These are phyloP conservation scores for Periconia macrospinosa DNA, from an alignment of 2,329 filamentous ascomycete genomes.

Conservation along the genomic window DNA sequence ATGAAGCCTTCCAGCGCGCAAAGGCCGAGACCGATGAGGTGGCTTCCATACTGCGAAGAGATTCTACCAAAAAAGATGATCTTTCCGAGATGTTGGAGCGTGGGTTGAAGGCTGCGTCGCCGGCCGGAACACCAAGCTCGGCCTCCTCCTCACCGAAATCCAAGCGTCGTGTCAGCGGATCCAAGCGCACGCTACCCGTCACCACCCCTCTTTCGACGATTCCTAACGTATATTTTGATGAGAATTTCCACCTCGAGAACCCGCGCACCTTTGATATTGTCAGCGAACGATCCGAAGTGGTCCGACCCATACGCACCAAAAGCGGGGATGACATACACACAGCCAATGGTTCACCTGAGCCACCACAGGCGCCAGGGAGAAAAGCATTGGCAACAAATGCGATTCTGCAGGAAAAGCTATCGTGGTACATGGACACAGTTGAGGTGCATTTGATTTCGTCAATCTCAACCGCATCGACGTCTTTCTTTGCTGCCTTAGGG, in stretches of 20 bases:
- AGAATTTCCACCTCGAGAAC: slow-evolving; percentile 93
- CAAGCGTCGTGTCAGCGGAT: slow-evolving; percentile 55
- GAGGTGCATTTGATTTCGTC: slow-evolving; percentile 96
- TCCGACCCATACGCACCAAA: slow-evolving; percentile 61
- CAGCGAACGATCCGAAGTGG: slow-evolving; percentile 93
- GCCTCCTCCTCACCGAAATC: slow-evolving; percentile 53
- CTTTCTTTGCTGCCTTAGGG: slow-evolving; percentile 92
- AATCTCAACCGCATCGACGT: slow-evolving; percentile 92
- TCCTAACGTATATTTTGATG: slow-evolving; percentile 89
- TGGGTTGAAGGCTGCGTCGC: slow-evolving; percentile 39
- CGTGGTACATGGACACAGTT: slow-evolving; percentile 99
- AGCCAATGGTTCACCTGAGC: slow-evolving; percentile 60
- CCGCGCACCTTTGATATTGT: slow-evolving; percentile 95
- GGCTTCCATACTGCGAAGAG: slow-evolving; percentile 49
- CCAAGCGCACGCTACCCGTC: slow-evolving; percentile 66
- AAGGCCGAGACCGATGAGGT: slow-evolving; percentile 72
- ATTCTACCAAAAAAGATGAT: slow-evolving; percentile 53
- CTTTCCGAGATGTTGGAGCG: slow-evolving; percentile 52
- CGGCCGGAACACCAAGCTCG: slow-evolving; percentile 43
- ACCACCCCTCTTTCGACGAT: slow-evolving; percentile 90
- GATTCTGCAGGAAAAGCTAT: slow-evolving; percentile 95
- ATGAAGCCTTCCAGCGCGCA: slow-evolving; percentile 83
- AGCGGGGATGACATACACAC: slow-evolving; percentile 56
- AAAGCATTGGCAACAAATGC: slow-evolving; percentile 95
- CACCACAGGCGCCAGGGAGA: slow-evolving; percentile 60